These are phyloP conservation scores for Aspergillus fumigatus DNA, from an alignment of 2,329 filamentous ascomycete genomes.

Conservation along the genomic window DNA sequence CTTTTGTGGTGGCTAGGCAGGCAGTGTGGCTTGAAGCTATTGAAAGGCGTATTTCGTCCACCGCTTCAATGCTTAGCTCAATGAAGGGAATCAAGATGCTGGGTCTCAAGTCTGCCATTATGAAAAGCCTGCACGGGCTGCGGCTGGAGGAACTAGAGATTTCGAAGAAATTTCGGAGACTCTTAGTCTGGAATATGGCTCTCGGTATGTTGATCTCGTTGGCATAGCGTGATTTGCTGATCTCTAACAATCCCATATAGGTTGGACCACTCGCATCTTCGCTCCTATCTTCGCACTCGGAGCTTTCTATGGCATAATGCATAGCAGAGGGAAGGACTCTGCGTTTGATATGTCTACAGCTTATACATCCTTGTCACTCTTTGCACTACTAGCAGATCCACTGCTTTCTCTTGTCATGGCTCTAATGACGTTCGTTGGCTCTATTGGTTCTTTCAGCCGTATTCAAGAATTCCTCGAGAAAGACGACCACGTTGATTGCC, in stretches of 20 bases:
- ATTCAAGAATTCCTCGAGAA: constrained; percentile 45
- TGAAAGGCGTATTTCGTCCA: constrained; percentile 46
- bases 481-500: constrained; percentile 24
- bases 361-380: constrained; percentile 47
- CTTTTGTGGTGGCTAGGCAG: constrained; percentile 37
- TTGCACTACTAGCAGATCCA: constrained; percentile 44
- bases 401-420: constrained; percentile 44
- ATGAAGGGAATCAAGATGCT: constrained; percentile 52
- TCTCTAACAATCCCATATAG: constrained; percentile 15
- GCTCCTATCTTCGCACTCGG: constrained; percentile 45
- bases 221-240: background rate
- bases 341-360: constrained; percentile 39
- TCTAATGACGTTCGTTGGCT: constrained; percentile 41
- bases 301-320: constrained; percentile 40
- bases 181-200: constrained; percentile 39
- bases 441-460: constrained; percentile 43
- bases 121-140: constrained; percentile 35
- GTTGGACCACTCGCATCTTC: constrained; percentile 38
- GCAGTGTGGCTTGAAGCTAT: constrained; percentile 49
- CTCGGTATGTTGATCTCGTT: constrained; percentile 24
- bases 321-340: constrained; percentile 25
- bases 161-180: constrained; percentile 39
- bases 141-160: constrained; percentile 39
- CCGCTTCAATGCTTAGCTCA: constrained; percentile 44
- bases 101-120: constrained; percentile 42